Evolutionary conservation across 2,329 filamentous ascomycete genomes (phyloP).

Genomic region (Botrytis aclada): DNA sequence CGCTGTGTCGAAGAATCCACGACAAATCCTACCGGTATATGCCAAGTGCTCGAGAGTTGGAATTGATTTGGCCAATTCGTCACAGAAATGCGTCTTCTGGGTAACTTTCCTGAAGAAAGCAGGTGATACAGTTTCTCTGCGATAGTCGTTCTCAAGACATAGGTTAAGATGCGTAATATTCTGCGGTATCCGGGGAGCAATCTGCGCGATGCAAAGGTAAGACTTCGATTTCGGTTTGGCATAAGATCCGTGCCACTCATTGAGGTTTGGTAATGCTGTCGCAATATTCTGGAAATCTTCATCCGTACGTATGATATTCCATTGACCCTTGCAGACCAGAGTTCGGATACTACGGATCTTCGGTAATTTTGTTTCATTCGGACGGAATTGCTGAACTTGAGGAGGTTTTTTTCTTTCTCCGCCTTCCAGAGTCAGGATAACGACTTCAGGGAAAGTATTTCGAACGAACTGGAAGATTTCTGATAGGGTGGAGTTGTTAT

Average conservation of each 20-base stretch:
- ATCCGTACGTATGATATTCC: constrained; percentile 67
- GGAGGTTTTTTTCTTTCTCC: constrained; percentile 74
- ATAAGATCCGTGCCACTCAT: constrained; percentile 52
- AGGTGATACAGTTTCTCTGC: constrained; percentile 59
- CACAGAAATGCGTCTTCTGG: constrained; percentile 62
- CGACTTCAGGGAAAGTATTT: constrained; percentile 53
- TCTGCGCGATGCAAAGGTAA: constrained; percentile 65
- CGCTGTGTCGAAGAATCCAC: constrained; percentile 62
- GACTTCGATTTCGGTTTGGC: constrained; percentile 72
- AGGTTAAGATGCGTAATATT: constrained; percentile 63
- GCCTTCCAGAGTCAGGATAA: constrained; percentile 70
- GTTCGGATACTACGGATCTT: constrained; percentile 54
- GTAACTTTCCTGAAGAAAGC: constrained; percentile 58
- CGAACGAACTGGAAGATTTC: constrained; percentile 65
- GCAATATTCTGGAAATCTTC: constrained; percentile 62
- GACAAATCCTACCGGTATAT: constrained; percentile 71
- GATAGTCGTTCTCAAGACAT: constrained; percentile 69
- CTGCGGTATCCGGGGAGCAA: constrained; percentile 55
- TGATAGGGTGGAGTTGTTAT: constrained; percentile 66
- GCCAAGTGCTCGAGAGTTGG: constrained; percentile 64
- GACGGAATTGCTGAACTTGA: constrained; percentile 56
- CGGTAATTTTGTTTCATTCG: constrained; percentile 22
- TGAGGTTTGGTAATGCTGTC: constrained; percentile 60
- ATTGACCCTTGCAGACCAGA: constrained; percentile 70
- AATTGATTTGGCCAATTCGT: constrained; percentile 57